Evolutionary conservation across 345 rosid genomes (phyloP).

Genomic region (Eucalyptus cladocalyx): DNA sequence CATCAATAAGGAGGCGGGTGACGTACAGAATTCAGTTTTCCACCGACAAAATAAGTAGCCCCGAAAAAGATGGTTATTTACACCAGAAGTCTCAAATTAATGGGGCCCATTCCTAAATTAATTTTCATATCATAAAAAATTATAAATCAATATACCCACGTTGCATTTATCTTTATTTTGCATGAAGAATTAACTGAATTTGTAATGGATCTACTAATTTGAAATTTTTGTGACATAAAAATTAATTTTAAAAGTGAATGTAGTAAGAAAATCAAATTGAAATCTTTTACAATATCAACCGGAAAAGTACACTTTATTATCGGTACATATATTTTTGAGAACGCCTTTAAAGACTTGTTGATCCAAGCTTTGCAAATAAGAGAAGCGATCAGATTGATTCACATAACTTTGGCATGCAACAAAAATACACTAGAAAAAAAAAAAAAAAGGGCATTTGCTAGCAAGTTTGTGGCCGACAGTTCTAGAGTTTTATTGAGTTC

Average conservation of each 20-base stretch:
- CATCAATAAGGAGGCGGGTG: neutral
- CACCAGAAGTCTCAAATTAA: neutral
- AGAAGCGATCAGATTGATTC: neutral
- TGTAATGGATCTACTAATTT: neutral
- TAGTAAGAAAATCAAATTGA: neutral
- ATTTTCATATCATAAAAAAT: neutral
- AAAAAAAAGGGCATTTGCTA: neutral
- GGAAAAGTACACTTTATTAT: neutral
- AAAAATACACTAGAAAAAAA: neutral
- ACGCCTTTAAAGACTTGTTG: neutral
- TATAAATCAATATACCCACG: neutral
- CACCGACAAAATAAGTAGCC: neutral
- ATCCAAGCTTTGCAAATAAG: neutral
- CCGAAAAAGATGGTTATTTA: neutral
- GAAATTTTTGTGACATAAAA: neutral
- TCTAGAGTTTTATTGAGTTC: neutral
- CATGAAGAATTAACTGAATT: neutral
- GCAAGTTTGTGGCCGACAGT: rapidly evolving
- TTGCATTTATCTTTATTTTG: neutral
- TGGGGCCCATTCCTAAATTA: neutral
- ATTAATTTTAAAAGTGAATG: neutral
- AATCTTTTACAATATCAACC: rapidly evolving
- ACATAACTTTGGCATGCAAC: neutral
- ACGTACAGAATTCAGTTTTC: neutral
- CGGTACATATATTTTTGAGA: rapidly evolving